Percentiles rank a stretch among this genome's conserved stretches.
Conservation (phyloP, 345 rosid species). For the Pistacia vera region DNA sequence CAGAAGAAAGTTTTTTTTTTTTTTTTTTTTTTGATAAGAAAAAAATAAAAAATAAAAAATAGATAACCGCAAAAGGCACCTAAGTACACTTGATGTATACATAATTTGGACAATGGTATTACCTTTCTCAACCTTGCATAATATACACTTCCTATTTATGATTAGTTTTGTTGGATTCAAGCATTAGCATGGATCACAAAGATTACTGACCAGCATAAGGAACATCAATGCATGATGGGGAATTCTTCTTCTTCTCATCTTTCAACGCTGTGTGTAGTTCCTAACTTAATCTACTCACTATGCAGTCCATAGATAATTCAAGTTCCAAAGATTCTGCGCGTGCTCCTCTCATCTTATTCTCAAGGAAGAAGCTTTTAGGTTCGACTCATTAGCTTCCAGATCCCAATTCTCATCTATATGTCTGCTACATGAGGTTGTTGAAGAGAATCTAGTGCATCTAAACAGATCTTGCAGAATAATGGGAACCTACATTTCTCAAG, state of each 20-base stretch:
- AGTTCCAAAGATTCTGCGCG: conserved; percentile 22
- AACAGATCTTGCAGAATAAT: conserved; percentile 23
- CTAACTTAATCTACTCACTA: conserved; percentile 25
- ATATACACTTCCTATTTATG: background rate
- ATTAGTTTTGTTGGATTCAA: conserved; percentile 1
- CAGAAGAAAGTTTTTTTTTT: background rate
- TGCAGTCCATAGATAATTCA: conserved; percentile 32
- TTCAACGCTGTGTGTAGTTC: conserved; percentile 52
- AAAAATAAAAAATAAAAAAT: too few relatives aligned
- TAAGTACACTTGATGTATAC: too few relatives aligned
- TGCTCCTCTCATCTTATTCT: conserved; percentile 25
- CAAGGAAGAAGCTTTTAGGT: conserved; percentile 30
- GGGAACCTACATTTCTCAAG: conserved; percentile 30
- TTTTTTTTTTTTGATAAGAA: too few relatives aligned
- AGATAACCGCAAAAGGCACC: too few relatives aligned
- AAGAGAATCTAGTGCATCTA: conserved; percentile 28
- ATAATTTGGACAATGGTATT: background rate
- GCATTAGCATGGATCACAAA: conserved; percentile 1
- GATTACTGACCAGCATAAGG: conserved; percentile 32
- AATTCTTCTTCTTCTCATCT: conserved; percentile 54
- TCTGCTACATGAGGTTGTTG: conserved; percentile 25
- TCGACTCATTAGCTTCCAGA: conserved; percentile 47
- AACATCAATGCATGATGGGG: conserved; percentile 22
- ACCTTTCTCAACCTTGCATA: background rate
- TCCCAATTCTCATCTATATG: conserved; percentile 37